Conservation (phyloP, 805 yeast genomes). For the Spathaspora passalidarum region DNA sequence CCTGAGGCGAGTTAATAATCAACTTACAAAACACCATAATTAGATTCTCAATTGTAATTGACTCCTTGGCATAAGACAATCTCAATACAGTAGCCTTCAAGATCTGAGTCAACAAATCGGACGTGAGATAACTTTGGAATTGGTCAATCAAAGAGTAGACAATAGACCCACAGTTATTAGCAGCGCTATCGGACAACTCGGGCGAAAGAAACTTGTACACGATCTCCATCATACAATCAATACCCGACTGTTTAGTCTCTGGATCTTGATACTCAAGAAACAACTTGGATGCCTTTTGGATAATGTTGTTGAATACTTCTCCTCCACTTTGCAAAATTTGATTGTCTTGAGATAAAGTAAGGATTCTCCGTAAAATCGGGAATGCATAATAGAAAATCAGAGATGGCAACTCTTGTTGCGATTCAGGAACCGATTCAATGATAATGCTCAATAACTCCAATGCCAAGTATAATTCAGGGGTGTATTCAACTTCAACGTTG, state of each 20-base stretch:
- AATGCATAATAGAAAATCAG: conserved; percentile 42
- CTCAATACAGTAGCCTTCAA: conserved; percentile 70
- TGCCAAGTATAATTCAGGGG: conserved; percentile 57
- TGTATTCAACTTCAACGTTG: conserved; percentile 40
- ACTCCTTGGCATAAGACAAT: conserved; percentile 61
- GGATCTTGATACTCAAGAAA: conserved; percentile 32
- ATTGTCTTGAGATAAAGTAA: conserved; percentile 59
- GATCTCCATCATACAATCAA: conserved; percentile 56
- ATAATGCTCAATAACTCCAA: conserved; percentile 56
- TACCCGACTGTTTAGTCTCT: conserved; percentile 38
- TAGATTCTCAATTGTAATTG: conserved; percentile 74
- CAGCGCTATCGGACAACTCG: conserved; percentile 72
- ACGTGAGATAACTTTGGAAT: conserved; percentile 38
- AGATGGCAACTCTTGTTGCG: conserved; percentile 38
- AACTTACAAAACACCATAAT: conserved; percentile 73
- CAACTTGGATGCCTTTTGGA: conserved; percentile 38
- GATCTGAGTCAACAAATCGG: conserved; percentile 50
- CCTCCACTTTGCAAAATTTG: conserved; percentile 76
- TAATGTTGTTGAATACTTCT: conserved; percentile 63
- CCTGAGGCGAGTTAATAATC: conserved; percentile 57
- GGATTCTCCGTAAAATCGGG: conserved; percentile 40
- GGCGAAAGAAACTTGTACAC: conserved; percentile 72
- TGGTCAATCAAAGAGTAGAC: conserved; percentile 58
- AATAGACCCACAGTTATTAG: conserved; percentile 70
- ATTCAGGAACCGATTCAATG: conserved; percentile 29